phyloP scores from a whole-genome alignment of 305 asterid genomes.

The Euphrasia arctica region DNA sequence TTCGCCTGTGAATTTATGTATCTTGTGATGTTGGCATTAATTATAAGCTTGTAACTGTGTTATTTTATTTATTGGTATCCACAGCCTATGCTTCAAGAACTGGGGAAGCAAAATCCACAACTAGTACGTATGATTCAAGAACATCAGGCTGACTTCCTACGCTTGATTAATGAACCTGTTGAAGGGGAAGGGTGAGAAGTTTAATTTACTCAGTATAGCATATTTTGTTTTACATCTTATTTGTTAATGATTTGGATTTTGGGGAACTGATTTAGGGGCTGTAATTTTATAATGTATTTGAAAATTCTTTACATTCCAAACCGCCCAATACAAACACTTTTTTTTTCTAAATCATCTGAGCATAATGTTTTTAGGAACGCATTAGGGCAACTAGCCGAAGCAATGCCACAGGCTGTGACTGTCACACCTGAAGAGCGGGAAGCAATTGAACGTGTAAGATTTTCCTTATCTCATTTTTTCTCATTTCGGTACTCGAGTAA shows the following conservation, averaged over 20 bases:
- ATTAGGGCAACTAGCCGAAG: slow-evolving; percentile 76
- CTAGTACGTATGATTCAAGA: slow-evolving; percentile 81
- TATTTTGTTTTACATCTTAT: slow-evolving; percentile 1
- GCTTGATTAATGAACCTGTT: slow-evolving; percentile 85
- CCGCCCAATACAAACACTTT: not conserved
- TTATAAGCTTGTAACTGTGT: slow-evolving; percentile 3
- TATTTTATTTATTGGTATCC: slow-evolving; percentile 22
- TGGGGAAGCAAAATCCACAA: slow-evolving; percentile 92
- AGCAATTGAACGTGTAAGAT: slow-evolving; percentile 83
- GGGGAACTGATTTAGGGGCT: not conserved
- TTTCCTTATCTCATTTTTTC: slow-evolving; percentile 2
- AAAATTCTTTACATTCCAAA: slow-evolving; percentile 18
- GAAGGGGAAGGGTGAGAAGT: slow-evolving; percentile 82
- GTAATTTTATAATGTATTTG: not conserved
- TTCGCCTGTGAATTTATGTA: slow-evolving; percentile 12
- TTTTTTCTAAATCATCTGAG: not conserved
- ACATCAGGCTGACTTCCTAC: slow-evolving; percentile 87
- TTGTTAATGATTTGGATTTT: not conserved
- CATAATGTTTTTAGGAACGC: slow-evolving; percentile 43
- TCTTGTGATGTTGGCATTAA: slow-evolving; percentile 1
- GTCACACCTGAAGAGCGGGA: slow-evolving; percentile 92
- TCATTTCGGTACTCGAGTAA: not conserved
- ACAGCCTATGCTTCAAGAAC: slow-evolving; percentile 97
- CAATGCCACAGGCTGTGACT: slow-evolving; percentile 78
- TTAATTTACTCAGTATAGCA: slow-evolving; percentile 8